Conservation (phyloP, 192 early-diverging fungal genomes). For the Mortierella alpina region DNA sequence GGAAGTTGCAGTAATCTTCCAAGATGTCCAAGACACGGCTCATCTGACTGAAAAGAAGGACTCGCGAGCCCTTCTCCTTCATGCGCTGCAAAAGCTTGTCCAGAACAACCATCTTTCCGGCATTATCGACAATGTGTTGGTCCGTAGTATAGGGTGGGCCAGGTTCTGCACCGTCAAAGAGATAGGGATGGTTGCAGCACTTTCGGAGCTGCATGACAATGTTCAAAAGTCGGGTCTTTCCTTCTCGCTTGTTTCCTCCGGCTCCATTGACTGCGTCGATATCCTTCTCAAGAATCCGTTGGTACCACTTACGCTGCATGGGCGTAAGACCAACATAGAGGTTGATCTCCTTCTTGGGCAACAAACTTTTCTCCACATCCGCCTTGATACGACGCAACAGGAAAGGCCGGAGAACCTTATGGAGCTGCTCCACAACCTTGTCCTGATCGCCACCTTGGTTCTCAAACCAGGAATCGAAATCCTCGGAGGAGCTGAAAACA, state of each 20-base stretch:
- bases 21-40: constrained; percentile 97
- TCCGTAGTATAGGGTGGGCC: constrained; percentile 97
- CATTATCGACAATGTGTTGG: constrained; percentile 93
- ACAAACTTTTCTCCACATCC: constrained; percentile 95
- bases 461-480: constrained; percentile 96
- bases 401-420: constrained; percentile 83
- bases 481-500: constrained; percentile 92
- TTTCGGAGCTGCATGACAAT: constrained; percentile 97
- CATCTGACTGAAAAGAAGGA: constrained; percentile 98
- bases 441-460: constrained; percentile 79
- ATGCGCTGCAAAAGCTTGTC: constrained; percentile 87
- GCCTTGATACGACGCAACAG: constrained; percentile 91
- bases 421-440: constrained; percentile 67
- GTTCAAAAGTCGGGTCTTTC: constrained; percentile 93
- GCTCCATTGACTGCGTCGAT: constrained; percentile 97
- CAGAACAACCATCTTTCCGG: constrained; percentile 92
- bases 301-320: constrained; percentile 98
- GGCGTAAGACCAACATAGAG: constrained; percentile 92
- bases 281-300: constrained; percentile 94
- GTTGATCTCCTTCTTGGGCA: constrained; percentile 95
- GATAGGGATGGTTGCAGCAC: constrained; percentile 96
- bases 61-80: constrained; percentile 92
- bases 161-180: constrained; percentile 92
- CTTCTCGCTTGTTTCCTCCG: constrained; percentile 76
- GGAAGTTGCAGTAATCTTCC: constrained; percentile 96